phyloP scores from a whole-genome alignment of 2,329 filamentous ascomycete species.

The Sphaerulina musiva region DNA sequence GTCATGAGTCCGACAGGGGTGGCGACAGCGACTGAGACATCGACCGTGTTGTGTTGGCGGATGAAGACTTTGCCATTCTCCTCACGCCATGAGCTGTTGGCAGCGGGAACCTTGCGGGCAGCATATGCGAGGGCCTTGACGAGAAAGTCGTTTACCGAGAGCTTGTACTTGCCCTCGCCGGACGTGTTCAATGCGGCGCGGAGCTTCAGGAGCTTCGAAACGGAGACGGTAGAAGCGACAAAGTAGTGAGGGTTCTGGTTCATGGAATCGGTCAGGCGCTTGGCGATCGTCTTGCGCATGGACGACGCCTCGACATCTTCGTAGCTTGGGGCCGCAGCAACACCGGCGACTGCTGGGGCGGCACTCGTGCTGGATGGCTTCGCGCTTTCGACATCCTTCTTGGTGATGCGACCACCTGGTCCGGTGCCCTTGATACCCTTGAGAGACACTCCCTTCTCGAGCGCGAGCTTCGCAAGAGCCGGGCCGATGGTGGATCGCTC shows the following conservation, averaged over 20 bases:
- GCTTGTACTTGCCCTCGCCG: conserved; percentile 90
- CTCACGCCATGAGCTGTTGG: conserved; percentile 88
- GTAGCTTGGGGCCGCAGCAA: conserved; percentile 58
- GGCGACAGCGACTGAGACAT: conserved; percentile 91
- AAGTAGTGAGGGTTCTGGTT: conserved; percentile 98
- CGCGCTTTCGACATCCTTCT: conserved; percentile 88
- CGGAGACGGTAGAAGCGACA: conserved; percentile 83
- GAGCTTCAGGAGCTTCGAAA: conserved; percentile 92
- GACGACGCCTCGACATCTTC: conserved; percentile 77
- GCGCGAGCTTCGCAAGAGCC: conserved; percentile 72
- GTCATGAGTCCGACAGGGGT: conserved; percentile 94
- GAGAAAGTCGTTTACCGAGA: conserved; percentile 99
- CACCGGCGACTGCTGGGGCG: conserved; percentile 44
- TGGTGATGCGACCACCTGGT: conserved; percentile 77
- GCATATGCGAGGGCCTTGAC: conserved; percentile 91
- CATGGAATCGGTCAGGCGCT: conserved; percentile 79
- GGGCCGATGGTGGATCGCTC: conserved; percentile 70
- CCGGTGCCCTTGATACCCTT: conserved; percentile 79
- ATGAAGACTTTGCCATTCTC: conserved; percentile 68
- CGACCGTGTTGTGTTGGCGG: conserved; percentile 86
- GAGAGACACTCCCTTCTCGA: conserved; percentile 75
- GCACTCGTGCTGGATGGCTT: conserved; percentile 46
- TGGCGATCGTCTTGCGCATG: conserved; percentile 98
- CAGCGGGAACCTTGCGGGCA: conserved; percentile 85
- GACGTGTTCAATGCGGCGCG: conserved; percentile 86